phyloP scores from a whole-genome alignment of 352 stramenopile species.

The Stramenopiles sp. region DNA sequence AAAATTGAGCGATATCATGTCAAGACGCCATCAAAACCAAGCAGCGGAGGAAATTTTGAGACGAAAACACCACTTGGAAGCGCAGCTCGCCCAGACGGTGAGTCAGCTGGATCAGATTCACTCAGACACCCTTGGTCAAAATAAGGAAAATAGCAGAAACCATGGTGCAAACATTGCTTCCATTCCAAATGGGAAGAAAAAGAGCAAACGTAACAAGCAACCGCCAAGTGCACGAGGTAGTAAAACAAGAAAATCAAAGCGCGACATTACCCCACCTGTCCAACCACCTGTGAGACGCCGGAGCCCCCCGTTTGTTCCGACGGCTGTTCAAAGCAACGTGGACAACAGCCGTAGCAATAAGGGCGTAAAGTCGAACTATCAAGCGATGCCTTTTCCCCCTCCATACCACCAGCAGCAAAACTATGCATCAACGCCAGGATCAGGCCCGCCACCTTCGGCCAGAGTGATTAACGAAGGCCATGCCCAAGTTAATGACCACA shows the following conservation, averaged over 20 bases:
- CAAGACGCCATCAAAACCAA: not conserved
- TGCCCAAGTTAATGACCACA: not conserved
- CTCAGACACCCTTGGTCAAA: not conserved
- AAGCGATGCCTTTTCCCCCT: not conserved
- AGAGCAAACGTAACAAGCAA: conserved; percentile 10
- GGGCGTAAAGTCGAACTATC: not conserved
- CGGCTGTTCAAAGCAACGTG: too few species aligned
- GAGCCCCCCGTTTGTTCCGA: not conserved
- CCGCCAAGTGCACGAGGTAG: not conserved
- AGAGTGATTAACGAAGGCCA: not conserved
- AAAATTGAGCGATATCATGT: not conserved
- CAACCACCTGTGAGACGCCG: not conserved
- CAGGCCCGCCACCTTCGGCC: not conserved
- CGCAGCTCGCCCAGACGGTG: not conserved
- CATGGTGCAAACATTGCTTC: not conserved
- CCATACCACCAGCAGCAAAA: not conserved
- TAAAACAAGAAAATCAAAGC: not conserved
- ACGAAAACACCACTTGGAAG: conserved; percentile 3
- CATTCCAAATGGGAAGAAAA: not conserved
- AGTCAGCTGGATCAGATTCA: not conserved
- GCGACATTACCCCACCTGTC: not conserved
- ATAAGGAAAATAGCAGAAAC: conserved; percentile 8
- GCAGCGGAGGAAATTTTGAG: conserved; percentile 2
- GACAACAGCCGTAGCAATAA: not conserved
- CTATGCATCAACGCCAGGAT: not conserved